These are phyloP conservation scores for Fraxinus greggii DNA, from an alignment of 305 asterid genomes.

Conservation along the genomic window DNA sequence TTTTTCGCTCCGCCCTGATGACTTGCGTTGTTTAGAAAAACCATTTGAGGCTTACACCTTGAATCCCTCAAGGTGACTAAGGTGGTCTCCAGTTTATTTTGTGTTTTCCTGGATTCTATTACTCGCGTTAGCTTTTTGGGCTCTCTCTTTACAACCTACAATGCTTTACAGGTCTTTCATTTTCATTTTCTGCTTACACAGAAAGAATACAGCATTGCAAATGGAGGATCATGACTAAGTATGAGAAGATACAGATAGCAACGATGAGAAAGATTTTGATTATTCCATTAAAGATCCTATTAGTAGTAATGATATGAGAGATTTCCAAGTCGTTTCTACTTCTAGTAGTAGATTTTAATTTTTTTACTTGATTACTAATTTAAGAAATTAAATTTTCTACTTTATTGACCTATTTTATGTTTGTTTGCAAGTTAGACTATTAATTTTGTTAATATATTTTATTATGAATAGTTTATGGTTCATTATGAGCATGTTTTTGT, in stretches of 20 bases:
- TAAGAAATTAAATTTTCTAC: background rate
- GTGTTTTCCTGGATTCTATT: background rate
- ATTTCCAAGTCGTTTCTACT: background rate
- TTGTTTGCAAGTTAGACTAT: background rate
- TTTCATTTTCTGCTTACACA: background rate
- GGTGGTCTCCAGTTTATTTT: background rate
- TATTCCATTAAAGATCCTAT: background rate
- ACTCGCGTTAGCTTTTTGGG: background rate
- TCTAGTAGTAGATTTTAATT: background rate
- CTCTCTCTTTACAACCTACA: background rate
- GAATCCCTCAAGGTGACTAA: background rate
- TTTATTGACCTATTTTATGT: background rate
- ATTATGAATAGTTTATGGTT: background rate
- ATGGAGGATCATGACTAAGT: background rate
- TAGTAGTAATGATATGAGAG: background rate
- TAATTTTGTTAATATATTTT: background rate
- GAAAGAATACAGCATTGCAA: background rate
- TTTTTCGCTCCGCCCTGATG: no score
- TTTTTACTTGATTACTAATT: background rate
- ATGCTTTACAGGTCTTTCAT: background rate
- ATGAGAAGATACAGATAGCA: background rate
- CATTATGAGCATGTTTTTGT: background rate
- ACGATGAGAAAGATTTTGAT: background rate
- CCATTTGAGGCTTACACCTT: background rate
- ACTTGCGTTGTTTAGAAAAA: background rate